Base-by-base conservation (phyloP, 495 filamentous ascomycete species). In the Penicillium longicatenatum region DNA sequence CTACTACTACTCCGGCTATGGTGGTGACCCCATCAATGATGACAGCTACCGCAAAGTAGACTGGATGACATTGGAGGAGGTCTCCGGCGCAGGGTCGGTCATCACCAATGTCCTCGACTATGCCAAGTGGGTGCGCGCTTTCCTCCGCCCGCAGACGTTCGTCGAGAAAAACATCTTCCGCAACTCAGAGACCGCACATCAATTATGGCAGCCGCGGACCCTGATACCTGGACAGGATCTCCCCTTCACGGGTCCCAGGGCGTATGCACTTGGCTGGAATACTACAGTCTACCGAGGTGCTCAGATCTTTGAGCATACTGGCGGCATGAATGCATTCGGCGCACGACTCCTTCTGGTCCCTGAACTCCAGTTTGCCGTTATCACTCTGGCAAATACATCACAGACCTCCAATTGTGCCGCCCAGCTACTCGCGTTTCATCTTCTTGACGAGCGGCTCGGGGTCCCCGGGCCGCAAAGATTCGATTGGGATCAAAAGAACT, bases 21-120 rank as follows among this genome's bases (percentile, higher is more conserved):
- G 29, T 16, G 58, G 58, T 11, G 58, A 61, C 11, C 26, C 26
- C 26, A 5, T 6, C 4, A n/a, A 42, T 6, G 55, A 31, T 12
- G 17, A 21, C 4, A n/a, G n/a, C 19, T 58, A 58, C 9, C 17
- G 9, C 12, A 17, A 50, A 47, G 39, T 47, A 14, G 47, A 17
- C 2, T 52, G 59, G 42, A 62, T 49, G 55, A 19, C 43, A 14
- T 24, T 21, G n/a, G 47, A 59, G n/a, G 60, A 59, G 24, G 26
- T 62, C 11, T 71, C 68, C 31, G 81, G 82, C 16, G 81, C 80
- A 3, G 82, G 82, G 2, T 64, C 68, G 4, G 59, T 78, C 7
- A 76, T 84, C 43, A 78, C 72, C 6, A 81, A 64, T 17, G 81
- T 79, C 4, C 39, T 66, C 6, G 82, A 84, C 57, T 84, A 81